Conservation (phyloP, 805 yeast genomes). For the Nakazawaea anatomiae region DNA sequence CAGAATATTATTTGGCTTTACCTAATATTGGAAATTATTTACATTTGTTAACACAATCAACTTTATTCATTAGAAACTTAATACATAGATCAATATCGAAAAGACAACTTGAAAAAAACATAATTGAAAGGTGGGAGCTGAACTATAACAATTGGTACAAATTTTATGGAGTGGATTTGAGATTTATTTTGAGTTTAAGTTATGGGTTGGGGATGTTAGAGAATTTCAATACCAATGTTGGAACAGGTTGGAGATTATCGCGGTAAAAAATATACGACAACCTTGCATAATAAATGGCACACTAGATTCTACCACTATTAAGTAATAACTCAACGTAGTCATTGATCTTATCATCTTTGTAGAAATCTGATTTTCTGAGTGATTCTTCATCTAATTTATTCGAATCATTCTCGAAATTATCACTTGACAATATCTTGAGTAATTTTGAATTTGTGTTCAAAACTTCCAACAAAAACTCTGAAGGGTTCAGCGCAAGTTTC, state of each 20-base stretch:
- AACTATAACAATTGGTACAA: conserved; percentile 39
- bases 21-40: conserved; percentile 48
- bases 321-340: conserved; percentile 76
- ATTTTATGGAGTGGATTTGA: conserved; percentile 42
- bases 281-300: not conserved
- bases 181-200: conserved; percentile 46
- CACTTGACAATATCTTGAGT: conserved; percentile 80
- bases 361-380: conserved; percentile 80
- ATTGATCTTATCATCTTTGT: conserved; percentile 67
- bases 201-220: conserved; percentile 48
- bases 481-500: conserved; percentile 72
- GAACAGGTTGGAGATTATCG: conserved; percentile 45
- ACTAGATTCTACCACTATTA: conserved; percentile 44
- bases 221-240: conserved; percentile 47
- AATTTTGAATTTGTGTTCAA: conserved; percentile 77
- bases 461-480: conserved; percentile 66
- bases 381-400: conserved; percentile 66
- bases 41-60: conserved; percentile 38
- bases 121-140: conserved; percentile 40
- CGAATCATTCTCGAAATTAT: conserved; percentile 32
- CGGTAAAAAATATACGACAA: not conserved
- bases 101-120: conserved; percentile 36
- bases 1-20: conserved; percentile 34
- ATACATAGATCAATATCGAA: conserved; percentile 27
- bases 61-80: conserved; percentile 35